Percentiles rank a stretch among this genome's conserved stretches.
These are phyloP conservation scores for Solanum chaucha DNA, from an alignment of 257 asterid species.

Conservation along the genomic window DNA sequence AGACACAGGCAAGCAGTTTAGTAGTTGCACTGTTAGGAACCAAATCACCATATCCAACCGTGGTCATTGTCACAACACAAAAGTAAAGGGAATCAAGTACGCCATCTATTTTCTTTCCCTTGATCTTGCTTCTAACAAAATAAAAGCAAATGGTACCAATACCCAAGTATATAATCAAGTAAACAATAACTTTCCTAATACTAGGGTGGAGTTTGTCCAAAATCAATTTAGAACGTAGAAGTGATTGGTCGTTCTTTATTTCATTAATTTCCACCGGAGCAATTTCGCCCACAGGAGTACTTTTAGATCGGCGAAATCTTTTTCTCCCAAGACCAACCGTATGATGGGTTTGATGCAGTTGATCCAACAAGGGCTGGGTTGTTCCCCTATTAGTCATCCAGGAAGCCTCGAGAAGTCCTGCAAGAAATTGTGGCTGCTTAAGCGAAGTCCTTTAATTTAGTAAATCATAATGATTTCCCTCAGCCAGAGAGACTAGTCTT, in stretches of 20 bases:
- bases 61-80: conserved; percentile 94
- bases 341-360: conserved; percentile 5
- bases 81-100: conserved; percentile 82
- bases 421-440: background rate
- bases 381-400: background rate
- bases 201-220: conserved; percentile 41
- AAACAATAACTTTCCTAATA: conserved; percentile 29
- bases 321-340: conserved; percentile 20
- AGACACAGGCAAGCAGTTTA: conserved; percentile 74
- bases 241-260: conserved; percentile 5
- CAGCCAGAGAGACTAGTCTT: background rate
- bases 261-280: conserved; percentile 31
- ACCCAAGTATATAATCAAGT: conserved; percentile 42
- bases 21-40: conserved; percentile 53
- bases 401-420: background rate
- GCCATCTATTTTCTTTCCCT: conserved; percentile 48
- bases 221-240: conserved; percentile 21
- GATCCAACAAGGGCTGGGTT: conserved; percentile 16
- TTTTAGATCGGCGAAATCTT: conserved; percentile 63
- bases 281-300: conserved; percentile 54
- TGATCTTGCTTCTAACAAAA: conserved; percentile 42
- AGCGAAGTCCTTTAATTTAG: background rate
- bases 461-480: background rate
- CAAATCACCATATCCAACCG: conserved; percentile 92
- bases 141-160: conserved; percentile 61